A percentile compares a stretch with the other conserved stretches of the same genome.
Evolutionary conservation across 495 filamentous ascomycete genomes (phyloP).

Genomic region (Neurospora terricola): DNA sequence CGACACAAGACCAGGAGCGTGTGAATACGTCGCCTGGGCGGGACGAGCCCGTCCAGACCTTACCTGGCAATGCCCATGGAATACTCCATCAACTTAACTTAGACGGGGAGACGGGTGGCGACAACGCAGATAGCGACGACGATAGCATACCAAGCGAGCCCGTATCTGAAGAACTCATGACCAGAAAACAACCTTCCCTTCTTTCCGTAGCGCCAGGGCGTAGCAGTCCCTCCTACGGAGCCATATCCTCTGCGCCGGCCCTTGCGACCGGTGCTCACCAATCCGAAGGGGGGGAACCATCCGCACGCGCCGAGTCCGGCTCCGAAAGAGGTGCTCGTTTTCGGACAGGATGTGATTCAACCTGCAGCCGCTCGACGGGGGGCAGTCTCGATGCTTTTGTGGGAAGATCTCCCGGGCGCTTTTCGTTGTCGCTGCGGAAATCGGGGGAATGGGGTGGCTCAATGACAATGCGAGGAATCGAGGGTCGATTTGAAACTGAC

Average conservation of each 20-base stretch:
- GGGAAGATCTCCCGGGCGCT: background rate
- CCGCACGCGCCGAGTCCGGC: background rate
- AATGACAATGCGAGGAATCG: slow-evolving; percentile 30
- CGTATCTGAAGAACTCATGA: slow-evolving; percentile 33
- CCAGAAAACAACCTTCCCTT: slow-evolving; percentile 43
- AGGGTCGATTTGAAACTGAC: slow-evolving; percentile 38
- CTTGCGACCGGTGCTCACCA: background rate
- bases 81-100: background rate
- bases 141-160: slow-evolving; percentile 5
- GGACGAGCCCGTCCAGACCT: background rate
- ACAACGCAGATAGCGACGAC: slow-evolving; percentile 8
- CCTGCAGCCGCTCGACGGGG: background rate
- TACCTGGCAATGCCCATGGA: slow-evolving; percentile 10
- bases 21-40: background rate
- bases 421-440: slow-evolving; percentile 10
- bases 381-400: background rate
- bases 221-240: slow-evolving; percentile 48
- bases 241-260: slow-evolving; percentile 28
- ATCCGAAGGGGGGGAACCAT: background rate
- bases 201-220: slow-evolving; percentile 46
- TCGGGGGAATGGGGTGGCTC: slow-evolving; percentile 34
- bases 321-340: background rate
- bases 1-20: background rate
- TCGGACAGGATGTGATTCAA: background rate
- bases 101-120: background rate